phyloP scores from a whole-genome alignment of 352 stramenopile genomes.

The Pythium phragmiticola region DNA sequence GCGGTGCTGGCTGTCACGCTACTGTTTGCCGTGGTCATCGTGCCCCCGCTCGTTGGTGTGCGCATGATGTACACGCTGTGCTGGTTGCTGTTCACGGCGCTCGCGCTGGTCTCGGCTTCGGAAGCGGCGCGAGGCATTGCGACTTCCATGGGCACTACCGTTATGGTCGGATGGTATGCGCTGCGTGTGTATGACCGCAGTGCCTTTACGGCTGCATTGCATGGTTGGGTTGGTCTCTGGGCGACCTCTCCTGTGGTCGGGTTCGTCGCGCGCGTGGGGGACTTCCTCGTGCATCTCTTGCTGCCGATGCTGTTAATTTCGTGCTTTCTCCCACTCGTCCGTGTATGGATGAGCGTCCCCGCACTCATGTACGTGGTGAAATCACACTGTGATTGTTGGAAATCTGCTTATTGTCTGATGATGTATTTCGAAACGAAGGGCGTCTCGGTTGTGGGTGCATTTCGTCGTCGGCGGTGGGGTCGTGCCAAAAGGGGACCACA shows the following conservation, averaged over 20 bases:
- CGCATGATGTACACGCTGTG: conserved; percentile 81
- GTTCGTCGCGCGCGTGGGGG: conserved; percentile 51
- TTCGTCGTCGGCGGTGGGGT: conserved; percentile 66
- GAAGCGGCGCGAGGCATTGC: conserved; percentile 65
- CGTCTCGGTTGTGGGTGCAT: conserved; percentile 72
- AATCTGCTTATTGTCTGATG: neutral
- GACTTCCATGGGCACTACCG: conserved; percentile 79
- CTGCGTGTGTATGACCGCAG: conserved; percentile 78
- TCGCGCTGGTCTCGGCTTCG: conserved; percentile 52
- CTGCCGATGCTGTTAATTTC: conserved; percentile 73
- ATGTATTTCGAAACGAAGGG: conserved; percentile 32
- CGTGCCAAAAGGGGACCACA: conserved; percentile 74
- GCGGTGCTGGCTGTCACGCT: conserved; percentile 44
- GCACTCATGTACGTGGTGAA: conserved; percentile 52
- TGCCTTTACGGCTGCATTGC: conserved; percentile 70
- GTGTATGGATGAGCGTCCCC: conserved; percentile 80
- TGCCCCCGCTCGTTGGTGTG: conserved; percentile 53
- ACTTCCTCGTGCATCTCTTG: conserved; percentile 67
- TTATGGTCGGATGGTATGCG: conserved; percentile 87
- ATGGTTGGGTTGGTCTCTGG: conserved; percentile 78
- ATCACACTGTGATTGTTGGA: neutral
- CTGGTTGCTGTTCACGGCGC: conserved; percentile 68
- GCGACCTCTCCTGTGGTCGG: conserved; percentile 63
- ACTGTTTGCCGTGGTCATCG: conserved; percentile 58
- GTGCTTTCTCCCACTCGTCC: conserved; percentile 71